Percentiles rank a stretch among this genome's conserved stretches.
Conservation (phyloP, 306 rosid species). For the Sindora glabra region DNA sequence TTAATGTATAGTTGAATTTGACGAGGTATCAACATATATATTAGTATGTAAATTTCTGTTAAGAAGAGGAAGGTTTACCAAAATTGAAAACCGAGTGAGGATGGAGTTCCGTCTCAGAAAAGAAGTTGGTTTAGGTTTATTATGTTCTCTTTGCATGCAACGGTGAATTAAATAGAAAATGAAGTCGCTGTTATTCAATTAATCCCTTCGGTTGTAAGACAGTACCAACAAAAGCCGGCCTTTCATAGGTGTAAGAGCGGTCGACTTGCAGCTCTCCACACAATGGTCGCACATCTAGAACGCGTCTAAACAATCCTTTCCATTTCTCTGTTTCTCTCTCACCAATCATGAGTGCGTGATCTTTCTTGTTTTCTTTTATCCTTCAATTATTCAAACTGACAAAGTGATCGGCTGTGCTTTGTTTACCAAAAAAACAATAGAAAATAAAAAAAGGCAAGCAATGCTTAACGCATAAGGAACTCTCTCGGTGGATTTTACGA, state of each 20-base stretch:
- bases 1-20: too few species aligned
- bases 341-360: slow-evolving; percentile 8
- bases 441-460: slow-evolving; percentile 21
- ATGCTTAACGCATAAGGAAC: slow-evolving; percentile 73
- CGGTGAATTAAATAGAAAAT: background rate
- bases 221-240: slow-evolving; percentile 14
- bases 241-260: background rate
- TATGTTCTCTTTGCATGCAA: too few species aligned
- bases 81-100: too few species aligned
- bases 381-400: too few species aligned
- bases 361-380: background rate
- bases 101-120: too few species aligned
- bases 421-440: slow-evolving; percentile 19
- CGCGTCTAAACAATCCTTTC: background rate
- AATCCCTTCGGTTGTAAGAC: slow-evolving; percentile 19
- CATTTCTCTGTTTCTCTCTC: slow-evolving; percentile 6
- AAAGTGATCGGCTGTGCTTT: too few species aligned
- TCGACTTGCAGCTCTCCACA: slow-evolving; percentile 18
- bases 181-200: background rate
- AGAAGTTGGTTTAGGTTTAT: too few species aligned
- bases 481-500: slow-evolving; percentile 1
- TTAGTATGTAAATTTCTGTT: too few species aligned
- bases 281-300: slow-evolving; percentile 21
- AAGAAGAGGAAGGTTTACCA: too few species aligned
- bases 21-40: too few species aligned